Conservation (phyloP, 108 stramenopile species). For the Pseudonitzschia delicatissima region DNA sequence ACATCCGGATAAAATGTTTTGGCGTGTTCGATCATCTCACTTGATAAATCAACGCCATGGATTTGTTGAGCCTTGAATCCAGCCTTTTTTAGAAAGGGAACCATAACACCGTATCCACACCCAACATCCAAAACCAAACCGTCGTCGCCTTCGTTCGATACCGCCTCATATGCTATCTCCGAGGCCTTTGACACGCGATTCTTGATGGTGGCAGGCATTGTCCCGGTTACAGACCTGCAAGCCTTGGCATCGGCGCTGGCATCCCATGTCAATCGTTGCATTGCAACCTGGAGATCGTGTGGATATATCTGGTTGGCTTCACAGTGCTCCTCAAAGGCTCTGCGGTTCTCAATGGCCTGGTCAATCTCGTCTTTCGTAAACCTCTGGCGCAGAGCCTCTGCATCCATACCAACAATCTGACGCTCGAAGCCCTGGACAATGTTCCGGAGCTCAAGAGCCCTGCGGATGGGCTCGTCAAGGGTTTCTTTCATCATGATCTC, state of each 20-base stretch:
- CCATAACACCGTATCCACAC: constrained; percentile 67
- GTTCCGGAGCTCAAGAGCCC: constrained; percentile 54
- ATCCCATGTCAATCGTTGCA: constrained; percentile 72
- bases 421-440: constrained; percentile 48
- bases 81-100: constrained; percentile 47
- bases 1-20: constrained; percentile 32
- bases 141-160: background rate
- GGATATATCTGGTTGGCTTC: constrained; percentile 31
- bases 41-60: constrained; percentile 61
- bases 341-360: constrained; percentile 32
- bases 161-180: constrained; percentile 39
- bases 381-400: constrained; percentile 38
- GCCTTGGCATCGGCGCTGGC: constrained; percentile 79
- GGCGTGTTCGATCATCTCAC: constrained; percentile 75
- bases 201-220: constrained; percentile 51
- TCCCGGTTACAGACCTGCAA: constrained; percentile 51
- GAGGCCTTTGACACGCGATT: constrained; percentile 49
- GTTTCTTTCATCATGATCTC: constrained; percentile 24
- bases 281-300: constrained; percentile 56
- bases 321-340: constrained; percentile 38
- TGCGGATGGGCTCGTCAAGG: constrained; percentile 43
- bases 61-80: constrained; percentile 47
- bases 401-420: constrained; percentile 23
- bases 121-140: constrained; percentile 57
- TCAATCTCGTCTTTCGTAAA: constrained; percentile 46